Base-by-base conservation (phyloP, 805 yeast species). In the Candida argentea region DNA sequence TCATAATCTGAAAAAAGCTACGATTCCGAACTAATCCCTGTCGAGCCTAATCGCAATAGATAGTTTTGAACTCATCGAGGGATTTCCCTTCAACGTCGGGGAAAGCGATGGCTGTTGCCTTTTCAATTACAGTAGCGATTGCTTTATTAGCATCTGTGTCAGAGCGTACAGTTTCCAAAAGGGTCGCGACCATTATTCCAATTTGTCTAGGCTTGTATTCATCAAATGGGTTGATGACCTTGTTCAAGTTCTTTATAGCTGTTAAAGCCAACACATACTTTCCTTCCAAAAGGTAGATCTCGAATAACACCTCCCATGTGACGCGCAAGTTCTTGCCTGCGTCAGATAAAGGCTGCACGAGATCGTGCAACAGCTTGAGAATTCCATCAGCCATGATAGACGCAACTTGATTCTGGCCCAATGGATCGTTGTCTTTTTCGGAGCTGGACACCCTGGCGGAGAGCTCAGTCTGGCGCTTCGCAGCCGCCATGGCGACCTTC, bases 391-490 rank as follows among this genome's bases (percentile, higher is more conserved):
- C 42, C 3, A 42, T 22, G 32, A 57, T 41, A 16, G 50, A 53
- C 8, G 41, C 23, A 22, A 60, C 38, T 21, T 65, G 45, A 21
- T 57, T 52, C 16, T 63, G 62, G 19, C 85, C 89, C 36, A 76
- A 65, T 2, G 73, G 66, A 55, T 80, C 87, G 4, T 55, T 50
- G 34, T 76, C 83, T 11, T 65, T 63, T 30, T 57, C 56, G 35
- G 47, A 64, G 24, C 62, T 51, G 39, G 58, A 65, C 16, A 61
- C 67, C 29, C 56, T 53, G 3, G 61, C 54, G 26, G 67, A 61
- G 34, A 78, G 68, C 17, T 67, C 68, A 17, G 70, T 77, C 37
- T 65, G 62, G 38, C 70, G 69, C 48, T 71, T 74, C 26, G 57
- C 46, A 29, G 49, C 52, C 27, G 57, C 57, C 9, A 68, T 61